Conservation (phyloP, 73 alveolate species). For the Paramecium biaurelia region DNA sequence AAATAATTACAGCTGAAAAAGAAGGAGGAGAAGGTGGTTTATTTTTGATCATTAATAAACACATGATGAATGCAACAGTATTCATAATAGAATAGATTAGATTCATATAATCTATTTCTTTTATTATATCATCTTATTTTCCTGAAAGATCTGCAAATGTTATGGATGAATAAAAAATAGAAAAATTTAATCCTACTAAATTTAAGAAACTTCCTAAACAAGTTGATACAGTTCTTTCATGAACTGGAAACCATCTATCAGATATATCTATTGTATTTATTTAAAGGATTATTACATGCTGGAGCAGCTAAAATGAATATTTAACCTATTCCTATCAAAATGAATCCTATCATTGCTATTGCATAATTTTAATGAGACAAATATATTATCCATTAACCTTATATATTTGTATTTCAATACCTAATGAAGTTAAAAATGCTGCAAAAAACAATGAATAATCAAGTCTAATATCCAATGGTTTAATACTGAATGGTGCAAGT, state of each 20-base stretch:
- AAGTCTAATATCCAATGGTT: constrained; percentile 30
- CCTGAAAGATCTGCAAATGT: neutral
- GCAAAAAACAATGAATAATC: neutral
- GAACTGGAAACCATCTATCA: constrained; percentile 20
- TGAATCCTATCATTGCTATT: neutral
- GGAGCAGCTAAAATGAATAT: constrained; percentile 25
- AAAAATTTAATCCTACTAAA: neutral
- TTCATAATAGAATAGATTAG: neutral
- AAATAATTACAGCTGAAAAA: neutral
- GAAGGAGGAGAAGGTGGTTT: constrained; percentile 2
- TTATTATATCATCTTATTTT: neutral
- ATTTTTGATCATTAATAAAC: neutral
- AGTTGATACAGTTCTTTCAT: constrained; percentile 22
- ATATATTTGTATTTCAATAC: neutral
- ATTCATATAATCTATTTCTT: neutral
- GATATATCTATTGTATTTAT: neutral
- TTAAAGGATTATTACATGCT: neutral
- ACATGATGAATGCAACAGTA: neutral
- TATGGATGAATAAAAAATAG: neutral
- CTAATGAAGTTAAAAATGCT: neutral
- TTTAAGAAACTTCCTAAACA: neutral
- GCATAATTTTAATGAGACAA: neutral
- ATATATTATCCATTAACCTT: neutral
- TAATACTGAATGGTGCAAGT: constrained; percentile 27
- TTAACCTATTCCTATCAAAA: constrained; percentile 28